Base-by-base conservation (phyloP, 768 basidiomycete genomes). In the Agaricus sinodeliciosus region DNA sequence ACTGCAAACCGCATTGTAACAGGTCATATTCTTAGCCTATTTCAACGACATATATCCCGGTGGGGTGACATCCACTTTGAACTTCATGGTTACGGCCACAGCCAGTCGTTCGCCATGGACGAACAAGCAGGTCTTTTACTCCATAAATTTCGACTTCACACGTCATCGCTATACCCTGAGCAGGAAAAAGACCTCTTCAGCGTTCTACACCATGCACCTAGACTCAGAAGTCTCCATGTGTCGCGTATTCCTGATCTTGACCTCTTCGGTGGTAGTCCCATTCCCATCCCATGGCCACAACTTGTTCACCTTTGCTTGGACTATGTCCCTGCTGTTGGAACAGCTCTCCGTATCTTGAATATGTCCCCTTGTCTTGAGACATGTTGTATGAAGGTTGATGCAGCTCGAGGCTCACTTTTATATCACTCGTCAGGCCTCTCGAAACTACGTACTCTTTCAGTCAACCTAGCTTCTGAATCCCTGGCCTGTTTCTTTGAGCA, bases 61-160 rank as follows among this genome's bases (percentile, higher is more conserved):
- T 70, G 69, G 68, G 55, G 57, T 48, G 59, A 65, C 46, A 58
- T 72, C 39, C 62, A 62, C 26, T 59, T 70, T 45, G 61, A 68
- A 41, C 55, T 69, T 22, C 61, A 65, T 54, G 69, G 68, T 43
- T 63, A 67, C 45, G 58, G 62, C 54, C 59, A 67, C 59, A 58
- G 56, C 43, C 45, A 60, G 3, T 49, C 62, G 12, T 44, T 65
- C 16, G 57, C 59, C 26, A 56, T 63, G 28, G 52, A 60, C 36
- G 53, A 60, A 25, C 48, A 55, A 46, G 62, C 59, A 28, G 65
- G 65, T 31, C 70, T 66, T 35, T 57, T 66, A 57, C 59, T 69
- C 44, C 58, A 63, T 55, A 57, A 58, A 9, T 69, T 69, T 55
- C 58, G 60, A 22, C 59, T 69, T 46, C 56, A 58, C 18, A 65